phyloP scores from a whole-genome alignment of 305 asterid genomes.

The Solanum hybrid region DNA sequence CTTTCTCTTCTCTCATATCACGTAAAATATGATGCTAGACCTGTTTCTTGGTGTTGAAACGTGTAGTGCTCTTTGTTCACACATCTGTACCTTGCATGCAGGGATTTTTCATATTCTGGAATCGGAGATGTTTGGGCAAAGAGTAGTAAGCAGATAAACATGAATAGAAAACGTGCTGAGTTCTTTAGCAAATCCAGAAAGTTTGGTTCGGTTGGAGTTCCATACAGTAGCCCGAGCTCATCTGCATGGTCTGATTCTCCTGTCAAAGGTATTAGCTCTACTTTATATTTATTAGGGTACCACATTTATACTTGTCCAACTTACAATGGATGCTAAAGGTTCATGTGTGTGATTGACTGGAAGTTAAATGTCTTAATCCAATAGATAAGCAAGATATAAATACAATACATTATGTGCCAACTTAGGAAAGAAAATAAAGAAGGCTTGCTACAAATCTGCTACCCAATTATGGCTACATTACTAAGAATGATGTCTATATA shows the following conservation, averaged over 20 bases:
- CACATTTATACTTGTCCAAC: not conserved
- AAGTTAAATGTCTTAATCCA: not conserved
- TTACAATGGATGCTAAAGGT: not conserved
- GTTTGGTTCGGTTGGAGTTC: constrained; percentile 24
- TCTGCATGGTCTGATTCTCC: constrained; percentile 42
- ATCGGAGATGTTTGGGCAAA: constrained; percentile 26
- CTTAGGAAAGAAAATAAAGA: not conserved
- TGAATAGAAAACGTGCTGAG: constrained; percentile 44
- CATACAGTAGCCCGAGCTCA: constrained; percentile 32
- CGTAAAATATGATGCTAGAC: not conserved
- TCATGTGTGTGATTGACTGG: not conserved
- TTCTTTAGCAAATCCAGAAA: constrained; percentile 49
- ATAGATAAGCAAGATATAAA: not conserved
- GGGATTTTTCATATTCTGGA: constrained; percentile 33
- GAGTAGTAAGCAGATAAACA: constrained; percentile 22
- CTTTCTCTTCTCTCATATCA: not conserved
- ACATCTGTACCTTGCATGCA: constrained; percentile 15
- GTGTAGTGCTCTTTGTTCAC: not conserved
- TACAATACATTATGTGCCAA: not conserved
- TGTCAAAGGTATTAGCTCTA: constrained; percentile 29
- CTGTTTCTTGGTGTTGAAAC: not conserved
- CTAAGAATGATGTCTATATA: not conserved
- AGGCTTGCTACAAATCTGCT: not conserved
- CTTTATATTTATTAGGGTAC: not conserved
- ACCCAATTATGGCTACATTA: not conserved